Evolutionary conservation across 2,329 filamentous ascomycete species (phyloP), one percentile per base, ranked within the genome.

Genomic region (Cercospora sp.): DNA sequence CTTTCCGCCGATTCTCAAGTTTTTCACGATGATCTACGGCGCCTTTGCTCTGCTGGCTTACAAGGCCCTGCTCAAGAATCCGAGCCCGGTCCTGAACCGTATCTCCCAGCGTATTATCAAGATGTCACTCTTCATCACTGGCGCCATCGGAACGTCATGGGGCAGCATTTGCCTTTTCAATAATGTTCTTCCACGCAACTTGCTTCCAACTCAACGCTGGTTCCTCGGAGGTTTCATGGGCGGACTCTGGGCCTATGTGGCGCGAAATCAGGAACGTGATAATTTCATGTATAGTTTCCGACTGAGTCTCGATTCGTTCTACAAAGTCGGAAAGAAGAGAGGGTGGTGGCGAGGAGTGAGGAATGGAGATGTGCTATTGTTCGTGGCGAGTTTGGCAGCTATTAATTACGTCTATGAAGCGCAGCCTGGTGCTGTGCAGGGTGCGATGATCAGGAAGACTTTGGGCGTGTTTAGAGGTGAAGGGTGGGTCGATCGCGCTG

Each of bases 241-340:
- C 0, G 95, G 95, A 0, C 80, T 95, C 28, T 97, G 94, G 89
- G 92, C 91, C 0, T 91, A 91, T 78, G 81, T 97, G 1, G 90
- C 93, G 76, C 84, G 89, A 55, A 83, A 83, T 60, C 82, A 85
- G 68, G 87, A 90, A 51, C 82, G 91, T 16, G 84, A 85, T 1
- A 86, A 92, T 64, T 96, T 96, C 79, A 75, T 97, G 69, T 95
- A 95, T 79, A 89, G 88, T 71, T 88, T 91, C 31, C 86, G 94
- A 2, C 82, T 90, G n/a, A 93, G 90, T 68, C 83, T 97, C 31
- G 91, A 96, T 77, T 92, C 88, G 42, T 80, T 93, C 57, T 98
- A 93, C 92, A 96, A 96, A 83, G 92, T 96, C 0, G 93, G 94
- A n/a, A 87, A 91, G 65, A 98, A 98, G 87, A 84, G 90, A 36